Conservation (phyloP, 2,329 filamentous ascomycete genomes). For the Claviceps sp. region DNA sequence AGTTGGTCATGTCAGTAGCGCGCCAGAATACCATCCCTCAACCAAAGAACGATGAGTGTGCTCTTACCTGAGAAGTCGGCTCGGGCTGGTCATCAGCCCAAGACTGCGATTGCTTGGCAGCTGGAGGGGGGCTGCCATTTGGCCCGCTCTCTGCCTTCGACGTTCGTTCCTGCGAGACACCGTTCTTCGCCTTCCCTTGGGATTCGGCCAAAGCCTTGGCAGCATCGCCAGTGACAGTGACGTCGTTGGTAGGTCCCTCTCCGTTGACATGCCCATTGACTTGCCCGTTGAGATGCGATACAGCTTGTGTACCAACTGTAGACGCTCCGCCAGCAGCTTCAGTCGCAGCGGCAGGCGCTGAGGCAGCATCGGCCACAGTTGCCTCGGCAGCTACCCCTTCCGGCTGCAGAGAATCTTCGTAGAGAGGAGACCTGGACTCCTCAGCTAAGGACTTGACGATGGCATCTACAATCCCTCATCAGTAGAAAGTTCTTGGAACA, state of each 20-base stretch:
- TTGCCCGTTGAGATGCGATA: slow-evolving; percentile 16
- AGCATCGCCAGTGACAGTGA: slow-evolving; percentile 36
- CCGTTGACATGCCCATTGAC: slow-evolving; percentile 9
- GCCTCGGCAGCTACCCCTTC: slow-evolving; percentile 16
- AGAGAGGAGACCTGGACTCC: slow-evolving; percentile 35
- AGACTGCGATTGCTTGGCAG: slow-evolving; percentile 41
- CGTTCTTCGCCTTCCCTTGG: slow-evolving; percentile 46
- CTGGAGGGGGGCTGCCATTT: slow-evolving; percentile 44
- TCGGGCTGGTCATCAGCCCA: slow-evolving; percentile 75
- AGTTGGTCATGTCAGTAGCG: not conserved
- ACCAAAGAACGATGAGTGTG: not conserved
- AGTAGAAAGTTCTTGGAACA: slow-evolving; percentile 4
- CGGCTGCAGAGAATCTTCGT: slow-evolving; percentile 18
- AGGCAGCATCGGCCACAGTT: slow-evolving; percentile 44
- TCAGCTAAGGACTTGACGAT: slow-evolving; percentile 30
- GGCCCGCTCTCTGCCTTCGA: slow-evolving; percentile 59
- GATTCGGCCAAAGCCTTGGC: slow-evolving; percentile 50
- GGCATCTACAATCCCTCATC: slow-evolving; percentile 17
- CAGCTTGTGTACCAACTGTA: slow-evolving; percentile 27
- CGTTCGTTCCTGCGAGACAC: slow-evolving; percentile 55
- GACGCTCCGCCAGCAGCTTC: slow-evolving; percentile 39
- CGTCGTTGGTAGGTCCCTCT: slow-evolving; percentile 31
- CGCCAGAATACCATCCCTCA: not conserved
- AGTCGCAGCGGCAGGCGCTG: slow-evolving; percentile 46
- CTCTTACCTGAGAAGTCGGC: slow-evolving; percentile 28